phyloP scores from a whole-genome alignment of 1,139 yeast species.

The Pneumocystis sp. region DNA sequence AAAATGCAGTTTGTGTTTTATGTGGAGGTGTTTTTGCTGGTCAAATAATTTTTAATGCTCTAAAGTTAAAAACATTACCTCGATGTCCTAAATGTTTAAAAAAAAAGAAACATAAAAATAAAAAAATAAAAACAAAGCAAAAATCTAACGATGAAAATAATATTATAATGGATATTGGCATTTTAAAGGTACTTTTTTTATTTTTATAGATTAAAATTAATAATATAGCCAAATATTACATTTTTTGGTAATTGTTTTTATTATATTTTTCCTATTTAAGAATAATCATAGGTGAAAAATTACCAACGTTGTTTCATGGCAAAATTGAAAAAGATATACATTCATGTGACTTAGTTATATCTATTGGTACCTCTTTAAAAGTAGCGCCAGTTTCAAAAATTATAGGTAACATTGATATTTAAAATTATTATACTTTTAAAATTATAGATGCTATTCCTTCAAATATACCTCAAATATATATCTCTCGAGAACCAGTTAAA shows the following conservation, averaged over 20 bases:
- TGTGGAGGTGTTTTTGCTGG: slow-evolving; percentile 44
- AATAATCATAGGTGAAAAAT: slow-evolving; percentile 40
- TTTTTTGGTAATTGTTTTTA: slow-evolving; percentile 79
- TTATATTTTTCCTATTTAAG: slow-evolving; percentile 41
- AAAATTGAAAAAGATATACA: not conserved
- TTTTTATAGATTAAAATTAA: not conserved
- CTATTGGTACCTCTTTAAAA: slow-evolving; percentile 86
- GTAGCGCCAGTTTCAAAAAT: slow-evolving; percentile 95
- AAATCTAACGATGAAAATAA: slow-evolving; percentile 18
- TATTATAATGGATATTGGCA: slow-evolving; percentile 10
- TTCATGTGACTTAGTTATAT: slow-evolving; percentile 26
- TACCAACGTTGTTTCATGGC: slow-evolving; percentile 48
- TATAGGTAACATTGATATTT: slow-evolving; percentile 18
- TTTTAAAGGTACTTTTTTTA: slow-evolving; percentile 6
- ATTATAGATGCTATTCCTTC: slow-evolving; percentile 47
- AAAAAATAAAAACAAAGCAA: not conserved
- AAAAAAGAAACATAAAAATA: slow-evolving; percentile 5
- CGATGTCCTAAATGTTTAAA: slow-evolving; percentile 4
- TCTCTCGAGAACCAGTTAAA: slow-evolving; percentile 65
- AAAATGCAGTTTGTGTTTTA: slow-evolving; percentile 47
- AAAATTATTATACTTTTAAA: not conserved
- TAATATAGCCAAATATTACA: slow-evolving; percentile 70
- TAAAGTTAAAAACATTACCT: slow-evolving; percentile 4
- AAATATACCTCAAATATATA: slow-evolving; percentile 65
- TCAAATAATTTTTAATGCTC: slow-evolving; percentile 39